Conservation (phyloP, 495 filamentous ascomycete genomes). For the Pseudomonodictys pantanalensis region DNA sequence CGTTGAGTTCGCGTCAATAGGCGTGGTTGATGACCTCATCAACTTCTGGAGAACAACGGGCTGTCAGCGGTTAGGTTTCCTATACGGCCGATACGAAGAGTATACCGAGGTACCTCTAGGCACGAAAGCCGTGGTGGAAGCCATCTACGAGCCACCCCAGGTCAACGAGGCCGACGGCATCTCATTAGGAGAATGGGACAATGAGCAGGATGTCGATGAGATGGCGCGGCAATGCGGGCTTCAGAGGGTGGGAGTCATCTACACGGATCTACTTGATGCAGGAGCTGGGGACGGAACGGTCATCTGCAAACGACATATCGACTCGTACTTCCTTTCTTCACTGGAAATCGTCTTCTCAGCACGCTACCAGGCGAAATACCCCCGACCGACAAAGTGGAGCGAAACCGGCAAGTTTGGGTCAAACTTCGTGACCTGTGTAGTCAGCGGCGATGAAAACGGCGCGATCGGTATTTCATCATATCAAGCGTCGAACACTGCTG, state of each 20-base stretch:
- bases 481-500: conserved; percentile 89
- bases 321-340: conserved; percentile 91
- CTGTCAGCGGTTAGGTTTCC: conserved; percentile 79
- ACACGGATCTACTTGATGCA: conserved; percentile 86
- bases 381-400: conserved; percentile 94
- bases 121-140: conserved; percentile 94
- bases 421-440: conserved; percentile 93
- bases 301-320: conserved; percentile 91
- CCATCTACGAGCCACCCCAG: conserved; percentile 96
- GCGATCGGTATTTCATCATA: conserved; percentile 87
- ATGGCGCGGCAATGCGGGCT: conserved; percentile 82
- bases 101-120: conserved; percentile 91
- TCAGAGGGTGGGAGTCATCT: conserved; percentile 89
- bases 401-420: conserved; percentile 92
- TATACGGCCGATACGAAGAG: conserved; percentile 88
- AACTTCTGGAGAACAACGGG: conserved; percentile 85
- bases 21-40: conserved; percentile 79
- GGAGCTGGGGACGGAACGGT: conserved; percentile 77
- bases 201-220: conserved; percentile 77
- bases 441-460: conserved; percentile 87
- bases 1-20: conserved; percentile 85
- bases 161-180: conserved; percentile 87
- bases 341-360: conserved; percentile 88
- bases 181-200: conserved; percentile 81
- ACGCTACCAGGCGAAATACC: conserved; percentile 79